phyloP scores from a whole-genome alignment of 257 asterid species.

The Eustoma russellianum region DNA sequence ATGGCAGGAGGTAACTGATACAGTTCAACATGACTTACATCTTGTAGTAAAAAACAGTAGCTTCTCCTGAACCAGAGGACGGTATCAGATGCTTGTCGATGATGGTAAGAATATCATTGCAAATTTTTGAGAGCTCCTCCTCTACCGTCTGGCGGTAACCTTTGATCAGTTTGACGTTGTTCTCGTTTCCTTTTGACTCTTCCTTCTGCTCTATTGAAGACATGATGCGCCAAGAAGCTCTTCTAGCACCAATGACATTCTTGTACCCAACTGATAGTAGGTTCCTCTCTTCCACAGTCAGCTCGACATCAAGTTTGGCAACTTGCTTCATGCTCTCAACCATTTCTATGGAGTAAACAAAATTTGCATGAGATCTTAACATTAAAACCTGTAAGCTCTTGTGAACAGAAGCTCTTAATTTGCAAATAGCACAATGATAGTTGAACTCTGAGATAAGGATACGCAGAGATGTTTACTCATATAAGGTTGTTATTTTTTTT shows the following conservation, averaged over 20 bases:
- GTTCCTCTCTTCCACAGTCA: slow-evolving; percentile 84
- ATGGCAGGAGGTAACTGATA: too few species aligned
- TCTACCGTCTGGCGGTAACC: slow-evolving; percentile 72
- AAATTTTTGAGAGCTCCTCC: slow-evolving; percentile 82
- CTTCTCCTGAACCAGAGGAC: slow-evolving; percentile 74
- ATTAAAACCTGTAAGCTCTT: too few species aligned
- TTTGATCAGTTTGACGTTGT: slow-evolving; percentile 60
- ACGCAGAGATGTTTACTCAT: too few species aligned
- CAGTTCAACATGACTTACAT: slow-evolving; percentile 39
- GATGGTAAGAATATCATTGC: slow-evolving; percentile 69
- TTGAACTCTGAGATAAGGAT: too few species aligned
- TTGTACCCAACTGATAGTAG: slow-evolving; percentile 91
- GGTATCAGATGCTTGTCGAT: slow-evolving; percentile 75
- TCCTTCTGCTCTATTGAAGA: slow-evolving; percentile 94
- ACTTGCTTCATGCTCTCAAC: slow-evolving; percentile 80
- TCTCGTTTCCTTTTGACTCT: slow-evolving; percentile 73
- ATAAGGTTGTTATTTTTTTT: too few species aligned
- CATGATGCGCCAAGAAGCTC: slow-evolving; percentile 96
- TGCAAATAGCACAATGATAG: neutral
- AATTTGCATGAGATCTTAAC: neutral
- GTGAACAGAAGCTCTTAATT: neutral
- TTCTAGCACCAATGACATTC: slow-evolving; percentile 91
- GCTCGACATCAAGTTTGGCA: slow-evolving; percentile 75
- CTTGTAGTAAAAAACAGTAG: slow-evolving; percentile 87
- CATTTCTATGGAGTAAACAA: slow-evolving; percentile 45